Conservation (phyloP, 768 basidiomycete species). For the Leucocoprinus birnbaumii region DNA sequence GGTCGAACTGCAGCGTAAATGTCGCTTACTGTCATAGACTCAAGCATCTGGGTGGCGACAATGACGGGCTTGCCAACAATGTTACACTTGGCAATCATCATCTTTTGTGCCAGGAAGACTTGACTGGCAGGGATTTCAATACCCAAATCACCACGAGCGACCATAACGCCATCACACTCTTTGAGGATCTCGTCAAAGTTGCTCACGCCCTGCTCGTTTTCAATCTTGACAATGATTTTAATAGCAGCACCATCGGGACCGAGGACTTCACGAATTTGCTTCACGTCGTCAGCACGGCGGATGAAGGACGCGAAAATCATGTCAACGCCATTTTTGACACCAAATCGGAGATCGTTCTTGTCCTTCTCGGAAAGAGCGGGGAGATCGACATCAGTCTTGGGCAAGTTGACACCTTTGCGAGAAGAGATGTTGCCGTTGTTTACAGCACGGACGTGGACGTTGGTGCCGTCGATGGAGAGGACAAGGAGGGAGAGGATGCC, state of each 20-base stretch:
- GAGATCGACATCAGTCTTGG: constrained; percentile 96
- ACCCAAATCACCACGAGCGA: constrained; percentile 97
- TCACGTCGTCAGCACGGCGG: constrained; percentile 91
- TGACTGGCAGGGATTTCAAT: constrained; percentile 99
- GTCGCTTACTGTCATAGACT: constrained; percentile 89
- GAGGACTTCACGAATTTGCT: constrained; percentile 88
- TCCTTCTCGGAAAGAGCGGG: constrained; percentile 98
- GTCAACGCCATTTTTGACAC: constrained; percentile 97
- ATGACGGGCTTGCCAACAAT: constrained; percentile 97
- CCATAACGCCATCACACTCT: constrained; percentile 98
- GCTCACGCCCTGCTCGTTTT: constrained; percentile 97
- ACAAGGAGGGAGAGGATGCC: constrained; percentile 88
- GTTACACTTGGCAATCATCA: constrained; percentile 99
- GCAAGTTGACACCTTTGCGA: constrained; percentile 98
- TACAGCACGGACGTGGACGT: constrained; percentile 79
- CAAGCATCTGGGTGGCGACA: constrained; percentile 99
- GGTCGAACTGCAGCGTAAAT: neutral
- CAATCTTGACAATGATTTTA: constrained; percentile 99
- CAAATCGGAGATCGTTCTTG: constrained; percentile 91
- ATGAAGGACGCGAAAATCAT: constrained; percentile 99
- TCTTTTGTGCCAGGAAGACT: constrained; percentile 99
- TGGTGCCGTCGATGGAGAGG: constrained; percentile 78
- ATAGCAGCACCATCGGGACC: constrained; percentile 94
- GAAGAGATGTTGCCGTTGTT: constrained; percentile 94
- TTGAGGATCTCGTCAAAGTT: constrained; percentile 99